Evolutionary conservation across 345 rosid genomes (phyloP).

Genomic region (Arabis alpina): DNA sequence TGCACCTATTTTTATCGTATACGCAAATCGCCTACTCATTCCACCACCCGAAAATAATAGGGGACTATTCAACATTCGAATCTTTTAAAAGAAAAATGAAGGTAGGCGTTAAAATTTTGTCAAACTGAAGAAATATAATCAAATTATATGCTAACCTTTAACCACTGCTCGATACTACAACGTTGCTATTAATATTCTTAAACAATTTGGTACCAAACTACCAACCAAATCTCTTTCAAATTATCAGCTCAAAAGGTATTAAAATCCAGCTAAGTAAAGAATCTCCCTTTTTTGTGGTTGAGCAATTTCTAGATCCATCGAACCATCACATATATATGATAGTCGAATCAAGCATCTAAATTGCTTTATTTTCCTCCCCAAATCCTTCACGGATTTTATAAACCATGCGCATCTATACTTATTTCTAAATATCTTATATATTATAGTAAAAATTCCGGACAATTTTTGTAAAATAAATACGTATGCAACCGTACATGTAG

Average conservation of each 20-base stretch:
- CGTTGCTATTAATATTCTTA: conserved; percentile 22
- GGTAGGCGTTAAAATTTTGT: conserved; percentile 26
- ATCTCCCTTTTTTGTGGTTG: conserved; percentile 28
- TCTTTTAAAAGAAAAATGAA: neutral
- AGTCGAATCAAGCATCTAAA: conserved; percentile 43
- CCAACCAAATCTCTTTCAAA: conserved; percentile 39
- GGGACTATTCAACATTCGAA: conserved; percentile 16
- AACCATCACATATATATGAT: conserved; percentile 25
- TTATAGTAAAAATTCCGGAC: neutral
- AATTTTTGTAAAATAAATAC: neutral
- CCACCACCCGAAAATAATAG: neutral
- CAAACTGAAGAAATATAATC: conserved; percentile 10
- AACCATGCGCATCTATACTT: conserved; percentile 20
- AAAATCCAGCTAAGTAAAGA: conserved; percentile 43
- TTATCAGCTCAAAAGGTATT: conserved; percentile 31
- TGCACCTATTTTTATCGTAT: neutral
- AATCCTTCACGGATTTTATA: conserved; percentile 38
- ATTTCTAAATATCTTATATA: conserved; percentile 18
- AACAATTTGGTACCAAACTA: conserved; percentile 23
- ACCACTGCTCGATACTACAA: conserved; percentile 32
- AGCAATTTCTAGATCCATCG: conserved; percentile 42
- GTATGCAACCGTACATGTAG: neutral
- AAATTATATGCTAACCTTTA: conserved; percentile 15
- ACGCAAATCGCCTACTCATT: conserved; percentile 21
- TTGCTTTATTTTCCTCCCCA: conserved; percentile 36